Evolutionary conservation across 768 basidiomycete genomes (phyloP).

Genomic region (Rhizopogon salebrosus): DNA sequence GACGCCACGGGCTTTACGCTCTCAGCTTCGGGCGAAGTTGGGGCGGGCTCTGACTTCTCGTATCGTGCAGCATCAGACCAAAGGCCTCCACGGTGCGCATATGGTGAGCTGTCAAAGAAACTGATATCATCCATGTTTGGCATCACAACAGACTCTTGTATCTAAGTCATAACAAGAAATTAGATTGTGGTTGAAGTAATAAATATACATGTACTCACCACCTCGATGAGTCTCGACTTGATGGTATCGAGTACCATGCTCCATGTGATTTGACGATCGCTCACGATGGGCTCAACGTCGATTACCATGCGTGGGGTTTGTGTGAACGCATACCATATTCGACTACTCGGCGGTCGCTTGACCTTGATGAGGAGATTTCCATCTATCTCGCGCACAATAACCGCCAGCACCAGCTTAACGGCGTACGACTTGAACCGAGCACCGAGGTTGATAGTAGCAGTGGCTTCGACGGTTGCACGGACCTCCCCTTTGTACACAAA

Average conservation of each 20-base stretch:
- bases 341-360: slow-evolving; percentile 92
- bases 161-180: slow-evolving; percentile 49
- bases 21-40: slow-evolving; percentile 4
- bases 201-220: slow-evolving; percentile 46
- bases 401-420: slow-evolving; percentile 86
- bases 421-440: slow-evolving; percentile 83
- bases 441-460: slow-evolving; percentile 80
- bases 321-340: slow-evolving; percentile 93
- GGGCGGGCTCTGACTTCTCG: slow-evolving; percentile 20
- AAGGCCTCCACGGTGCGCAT: slow-evolving; percentile 78
- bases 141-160: slow-evolving; percentile 88
- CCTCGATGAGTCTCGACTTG: slow-evolving; percentile 82
- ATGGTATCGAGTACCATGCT: slow-evolving; percentile 87
- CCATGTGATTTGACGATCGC: slow-evolving; percentile 92
- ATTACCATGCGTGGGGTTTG: slow-evolving; percentile 83
- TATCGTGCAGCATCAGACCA: slow-evolving; percentile 71
- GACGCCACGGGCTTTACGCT: slow-evolving; percentile 4
- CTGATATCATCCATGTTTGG: slow-evolving; percentile 99
- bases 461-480: slow-evolving; percentile 85
- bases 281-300: slow-evolving; percentile 90
- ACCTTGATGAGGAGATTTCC: slow-evolving; percentile 87
- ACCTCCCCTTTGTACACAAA: slow-evolving; percentile 83
- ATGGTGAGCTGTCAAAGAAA: slow-evolving; percentile 78
- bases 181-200: slow-evolving; percentile 36
- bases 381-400: slow-evolving; percentile 83